These are phyloP conservation scores for Phallus indusiatus DNA, from an alignment of 768 basidiomycete species.

Conservation along the genomic window DNA sequence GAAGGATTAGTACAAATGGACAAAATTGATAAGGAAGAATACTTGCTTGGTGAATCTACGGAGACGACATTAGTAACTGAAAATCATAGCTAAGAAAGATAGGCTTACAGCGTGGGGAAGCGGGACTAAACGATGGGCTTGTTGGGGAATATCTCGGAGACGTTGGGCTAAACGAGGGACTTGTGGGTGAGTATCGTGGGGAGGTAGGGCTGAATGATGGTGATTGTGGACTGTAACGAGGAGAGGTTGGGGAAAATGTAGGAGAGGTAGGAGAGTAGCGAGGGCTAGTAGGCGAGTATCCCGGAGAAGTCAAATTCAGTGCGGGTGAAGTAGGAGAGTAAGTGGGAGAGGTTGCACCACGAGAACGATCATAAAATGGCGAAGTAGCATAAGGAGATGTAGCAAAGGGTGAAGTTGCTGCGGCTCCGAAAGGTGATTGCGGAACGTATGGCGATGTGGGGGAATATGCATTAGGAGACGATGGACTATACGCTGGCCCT, in stretches of 20 bases:
- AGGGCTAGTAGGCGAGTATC: slow-evolving; percentile 58
- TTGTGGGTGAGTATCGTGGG: slow-evolving; percentile 81
- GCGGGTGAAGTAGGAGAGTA: slow-evolving; percentile 86
- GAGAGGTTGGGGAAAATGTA: slow-evolving; percentile 78
- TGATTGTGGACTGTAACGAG: slow-evolving; percentile 79
- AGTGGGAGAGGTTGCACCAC: slow-evolving; percentile 65
- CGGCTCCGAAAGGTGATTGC: slow-evolving; percentile 64
- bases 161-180: slow-evolving; percentile 84
- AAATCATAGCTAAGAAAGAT: slow-evolving; percentile 12
- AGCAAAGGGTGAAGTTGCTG: slow-evolving; percentile 76
- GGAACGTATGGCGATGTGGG: slow-evolving; percentile 87
- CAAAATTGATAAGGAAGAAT: slow-evolving; percentile 10
- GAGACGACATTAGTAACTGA: neutral
- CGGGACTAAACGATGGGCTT: slow-evolving; percentile 84
- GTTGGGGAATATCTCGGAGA: slow-evolving; percentile 86
- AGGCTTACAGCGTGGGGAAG: slow-evolving; percentile 62
- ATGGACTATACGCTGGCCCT: slow-evolving; percentile 81
- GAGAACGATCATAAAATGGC: slow-evolving; percentile 66
- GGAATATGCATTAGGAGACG: slow-evolving; percentile 82
- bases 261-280: slow-evolving; percentile 81
- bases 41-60: slow-evolving; percentile 75
- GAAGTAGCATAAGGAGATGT: slow-evolving; percentile 77
- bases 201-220: slow-evolving; percentile 89
- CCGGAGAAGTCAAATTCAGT: slow-evolving; percentile 73
- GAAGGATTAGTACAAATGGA: slow-evolving; percentile 17